These are phyloP conservation scores for Forsythia suspensa DNA, from an alignment of 257 asterid species.

Conservation along the genomic window DNA sequence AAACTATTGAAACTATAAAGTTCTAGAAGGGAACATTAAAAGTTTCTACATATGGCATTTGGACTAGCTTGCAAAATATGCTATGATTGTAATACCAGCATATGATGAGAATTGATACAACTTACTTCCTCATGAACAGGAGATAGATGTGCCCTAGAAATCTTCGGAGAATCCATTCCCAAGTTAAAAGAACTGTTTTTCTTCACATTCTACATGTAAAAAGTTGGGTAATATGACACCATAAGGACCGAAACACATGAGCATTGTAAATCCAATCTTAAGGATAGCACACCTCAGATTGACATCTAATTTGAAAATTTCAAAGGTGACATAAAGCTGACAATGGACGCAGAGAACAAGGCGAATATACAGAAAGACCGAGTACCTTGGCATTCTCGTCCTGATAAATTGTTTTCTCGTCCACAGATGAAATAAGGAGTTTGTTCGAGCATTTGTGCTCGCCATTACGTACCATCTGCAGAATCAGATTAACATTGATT, in stretches of 20 bases:
- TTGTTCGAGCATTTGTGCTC: conserved; percentile 78
- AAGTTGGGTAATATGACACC: background rate
- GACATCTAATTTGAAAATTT: background rate
- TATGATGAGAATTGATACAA: background rate
- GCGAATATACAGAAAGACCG: background rate
- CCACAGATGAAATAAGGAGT: conserved; percentile 35
- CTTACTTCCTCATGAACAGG: conserved; percentile 73
- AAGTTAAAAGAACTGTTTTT: conserved; percentile 44
- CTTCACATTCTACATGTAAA: conserved; percentile 32
- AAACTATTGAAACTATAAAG: background rate
- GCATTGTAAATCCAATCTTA: background rate
- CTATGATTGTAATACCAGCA: background rate
- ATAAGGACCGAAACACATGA: background rate
- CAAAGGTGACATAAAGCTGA: background rate
- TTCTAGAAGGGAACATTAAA: background rate
- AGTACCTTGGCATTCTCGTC: conserved; percentile 54
- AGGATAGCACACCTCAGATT: background rate
- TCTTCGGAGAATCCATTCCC: conserved; percentile 35
- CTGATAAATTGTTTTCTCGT: conserved; percentile 74
- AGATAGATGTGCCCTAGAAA: conserved; percentile 41
- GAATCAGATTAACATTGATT: conserved; percentile 20
- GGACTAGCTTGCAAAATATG: background rate
- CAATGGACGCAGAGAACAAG: conserved; percentile 4
- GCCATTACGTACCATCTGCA: conserved; percentile 81
- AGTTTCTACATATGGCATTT: background rate